phyloP scores from a whole-genome alignment of 75 land plant species.

The Adiantum capillusveneris region DNA sequence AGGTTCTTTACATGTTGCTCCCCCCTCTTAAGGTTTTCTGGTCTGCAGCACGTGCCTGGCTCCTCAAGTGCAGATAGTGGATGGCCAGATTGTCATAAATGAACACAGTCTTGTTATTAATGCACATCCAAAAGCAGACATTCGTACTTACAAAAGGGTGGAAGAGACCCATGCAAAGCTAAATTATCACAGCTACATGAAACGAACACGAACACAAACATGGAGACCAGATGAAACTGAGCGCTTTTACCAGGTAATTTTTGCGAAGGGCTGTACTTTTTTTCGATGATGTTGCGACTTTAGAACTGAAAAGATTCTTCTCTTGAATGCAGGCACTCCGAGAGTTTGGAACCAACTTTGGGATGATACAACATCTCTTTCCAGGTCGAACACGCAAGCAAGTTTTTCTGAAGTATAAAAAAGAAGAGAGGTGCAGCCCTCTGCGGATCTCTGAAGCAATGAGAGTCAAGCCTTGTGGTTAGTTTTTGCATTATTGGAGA shows the following conservation, averaged over 20 bases:
- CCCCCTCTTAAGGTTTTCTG: neutral
- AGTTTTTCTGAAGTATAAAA: constrained; percentile 64
- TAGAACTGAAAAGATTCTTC: no score
- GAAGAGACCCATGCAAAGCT: constrained; percentile 37
- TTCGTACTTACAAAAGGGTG: constrained; percentile 15
- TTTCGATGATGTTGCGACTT: no score
- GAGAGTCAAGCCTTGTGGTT: constrained; percentile 36
- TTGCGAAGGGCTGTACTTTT: no score
- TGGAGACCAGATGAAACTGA: constrained; percentile 85
- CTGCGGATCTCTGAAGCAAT: constrained; percentile 49
- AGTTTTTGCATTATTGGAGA: neutral
- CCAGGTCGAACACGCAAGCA: constrained; percentile 70
- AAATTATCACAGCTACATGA: constrained; percentile 69
- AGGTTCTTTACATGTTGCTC: neutral
- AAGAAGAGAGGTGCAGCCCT: constrained; percentile 63
- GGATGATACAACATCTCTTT: constrained; percentile 70
- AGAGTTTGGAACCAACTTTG: constrained; percentile 89
- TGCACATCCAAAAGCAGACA: constrained; percentile 19
- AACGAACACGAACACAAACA: constrained; percentile 33
- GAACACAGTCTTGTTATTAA: constrained; percentile 20
- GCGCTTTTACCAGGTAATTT: constrained; percentile 71
- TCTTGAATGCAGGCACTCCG: constrained; percentile 45
- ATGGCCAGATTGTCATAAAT: constrained; percentile 35
- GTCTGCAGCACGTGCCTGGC: constrained; percentile 7
- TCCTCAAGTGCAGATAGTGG: constrained; percentile 32